Evolutionary conservation across 305 asterid species (phyloP).

Genomic region (Ilex paraguariensis): DNA sequence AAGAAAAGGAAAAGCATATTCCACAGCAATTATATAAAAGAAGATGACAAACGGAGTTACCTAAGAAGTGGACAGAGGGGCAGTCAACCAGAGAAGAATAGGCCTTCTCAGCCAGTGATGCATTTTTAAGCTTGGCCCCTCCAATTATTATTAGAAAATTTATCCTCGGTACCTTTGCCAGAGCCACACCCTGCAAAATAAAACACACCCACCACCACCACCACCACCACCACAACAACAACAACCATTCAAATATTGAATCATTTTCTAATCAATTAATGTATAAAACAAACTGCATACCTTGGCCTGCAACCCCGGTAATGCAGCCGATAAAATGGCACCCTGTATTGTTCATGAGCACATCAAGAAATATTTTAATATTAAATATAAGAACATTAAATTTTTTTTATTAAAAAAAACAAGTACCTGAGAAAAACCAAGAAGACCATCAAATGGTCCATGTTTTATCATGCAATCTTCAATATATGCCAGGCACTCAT

Average conservation of each 20-base stretch:
- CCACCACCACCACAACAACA: background rate
- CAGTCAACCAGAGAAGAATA: conserved; percentile 54
- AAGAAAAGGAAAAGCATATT: background rate
- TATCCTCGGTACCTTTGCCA: conserved; percentile 66
- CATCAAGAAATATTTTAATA: background rate
- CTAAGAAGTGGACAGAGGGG: conserved; percentile 88
- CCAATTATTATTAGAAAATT: conserved; percentile 64
- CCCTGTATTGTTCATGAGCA: conserved; percentile 48
- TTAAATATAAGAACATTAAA: too few species aligned
- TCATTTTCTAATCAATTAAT: too few species aligned
- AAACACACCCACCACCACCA: background rate
- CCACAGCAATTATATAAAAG: background rate
- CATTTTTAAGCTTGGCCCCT: conserved; percentile 69
- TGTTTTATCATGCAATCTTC: conserved; percentile 69
- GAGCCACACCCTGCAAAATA: conserved; percentile 62
- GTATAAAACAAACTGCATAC: conserved; percentile 18
- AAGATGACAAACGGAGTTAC: conserved; percentile 22
- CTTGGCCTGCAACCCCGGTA: conserved; percentile 78
- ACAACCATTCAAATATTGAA: too few species aligned
- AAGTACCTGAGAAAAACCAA: conserved; percentile 93
- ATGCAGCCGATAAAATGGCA: conserved; percentile 76
- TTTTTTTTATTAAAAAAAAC: background rate
- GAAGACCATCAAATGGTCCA: conserved; percentile 95
- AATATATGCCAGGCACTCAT: conserved; percentile 75
- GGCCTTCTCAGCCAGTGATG: conserved; percentile 54